phyloP scores from a whole-genome alignment of 768 basidiomycete genomes.

The Serpula lacrymans region DNA sequence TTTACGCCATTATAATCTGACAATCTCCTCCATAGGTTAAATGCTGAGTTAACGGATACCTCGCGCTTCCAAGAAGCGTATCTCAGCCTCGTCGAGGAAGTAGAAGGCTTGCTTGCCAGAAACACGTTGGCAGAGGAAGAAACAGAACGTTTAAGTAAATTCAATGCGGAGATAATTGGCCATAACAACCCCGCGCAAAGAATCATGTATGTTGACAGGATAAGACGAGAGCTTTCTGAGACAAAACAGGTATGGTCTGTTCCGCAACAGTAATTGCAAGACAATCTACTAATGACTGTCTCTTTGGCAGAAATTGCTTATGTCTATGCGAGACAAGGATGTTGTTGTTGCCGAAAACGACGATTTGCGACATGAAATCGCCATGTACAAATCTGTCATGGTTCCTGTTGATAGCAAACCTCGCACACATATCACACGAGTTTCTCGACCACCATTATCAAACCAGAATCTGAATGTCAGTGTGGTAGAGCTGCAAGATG shows the following conservation, averaged over 20 bases:
- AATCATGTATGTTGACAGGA: conserved; percentile 82
- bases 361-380: conserved; percentile 51
- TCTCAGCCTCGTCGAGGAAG: conserved; percentile 56
- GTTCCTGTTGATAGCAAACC: conserved; percentile 49
- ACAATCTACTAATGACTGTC: conserved; percentile 1
- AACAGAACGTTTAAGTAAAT: conserved; percentile 65
- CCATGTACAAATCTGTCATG: conserved; percentile 58
- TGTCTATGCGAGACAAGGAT: conserved; percentile 48
- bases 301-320: conserved; percentile 43
- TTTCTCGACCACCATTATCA: conserved; percentile 46
- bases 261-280: background rate
- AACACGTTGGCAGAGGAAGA: conserved; percentile 83
- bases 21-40: conserved; percentile 30
- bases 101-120: conserved; percentile 59
- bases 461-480: conserved; percentile 37
- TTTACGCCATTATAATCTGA: conserved; percentile 29
- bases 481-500: too few species aligned
- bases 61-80: conserved; percentile 74
- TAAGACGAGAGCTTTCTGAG: conserved; percentile 76
- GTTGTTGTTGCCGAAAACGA: conserved; percentile 38
- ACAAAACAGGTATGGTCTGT: conserved; percentile 67
- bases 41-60: conserved; percentile 52
- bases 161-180: conserved; percentile 83
- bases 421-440: conserved; percentile 44
- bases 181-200: conserved; percentile 84